Evolutionary conservation across 2,329 filamentous ascomycete species (phyloP).

Genomic region (Ceratocystis eucalypticola): DNA sequence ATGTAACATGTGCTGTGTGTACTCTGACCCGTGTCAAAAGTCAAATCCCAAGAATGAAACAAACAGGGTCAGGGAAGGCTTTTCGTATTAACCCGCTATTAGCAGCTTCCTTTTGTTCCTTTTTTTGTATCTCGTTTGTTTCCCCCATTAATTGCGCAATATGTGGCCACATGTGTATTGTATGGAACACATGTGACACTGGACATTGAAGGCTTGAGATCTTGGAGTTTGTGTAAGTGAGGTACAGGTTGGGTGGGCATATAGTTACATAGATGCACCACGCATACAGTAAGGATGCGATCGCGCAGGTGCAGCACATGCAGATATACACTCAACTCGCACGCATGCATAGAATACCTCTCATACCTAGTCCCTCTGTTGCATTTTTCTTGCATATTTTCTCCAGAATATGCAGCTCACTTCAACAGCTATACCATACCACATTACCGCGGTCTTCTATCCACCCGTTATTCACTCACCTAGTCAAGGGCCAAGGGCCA

Average conservation of each 20-base stretch:
- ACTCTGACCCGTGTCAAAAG: not conserved
- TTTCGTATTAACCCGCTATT: not conserved
- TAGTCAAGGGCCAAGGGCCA: too few species aligned
- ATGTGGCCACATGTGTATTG: not conserved
- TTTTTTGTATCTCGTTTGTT: not conserved
- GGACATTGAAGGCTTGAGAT: not conserved
- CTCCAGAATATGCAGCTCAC: too few species aligned
- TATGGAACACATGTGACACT: not conserved
- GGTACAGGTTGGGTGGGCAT: not conserved
- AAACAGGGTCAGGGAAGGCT: not conserved
- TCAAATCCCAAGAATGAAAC: constrained; percentile 2
- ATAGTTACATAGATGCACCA: not conserved
- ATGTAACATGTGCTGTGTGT: not conserved
- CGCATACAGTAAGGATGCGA: too few species aligned
- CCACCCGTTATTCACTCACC: too few species aligned
- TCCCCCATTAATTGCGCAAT: not conserved
- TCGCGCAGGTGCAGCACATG: too few species aligned
- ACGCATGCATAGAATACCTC: too few species aligned
- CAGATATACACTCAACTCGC: too few species aligned
- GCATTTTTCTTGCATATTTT: too few species aligned
- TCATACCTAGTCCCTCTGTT: too few species aligned
- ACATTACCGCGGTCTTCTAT: too few species aligned
- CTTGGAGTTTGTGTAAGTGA: not conserved
- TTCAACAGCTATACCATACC: too few species aligned
- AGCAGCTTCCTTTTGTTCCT: not conserved